A percentile compares a stretch with the other conserved stretches of the same genome.
phyloP scores from a whole-genome alignment of 1,284 basidiomycete genomes.

The Anthracocystis panici-leucophaei region DNA sequence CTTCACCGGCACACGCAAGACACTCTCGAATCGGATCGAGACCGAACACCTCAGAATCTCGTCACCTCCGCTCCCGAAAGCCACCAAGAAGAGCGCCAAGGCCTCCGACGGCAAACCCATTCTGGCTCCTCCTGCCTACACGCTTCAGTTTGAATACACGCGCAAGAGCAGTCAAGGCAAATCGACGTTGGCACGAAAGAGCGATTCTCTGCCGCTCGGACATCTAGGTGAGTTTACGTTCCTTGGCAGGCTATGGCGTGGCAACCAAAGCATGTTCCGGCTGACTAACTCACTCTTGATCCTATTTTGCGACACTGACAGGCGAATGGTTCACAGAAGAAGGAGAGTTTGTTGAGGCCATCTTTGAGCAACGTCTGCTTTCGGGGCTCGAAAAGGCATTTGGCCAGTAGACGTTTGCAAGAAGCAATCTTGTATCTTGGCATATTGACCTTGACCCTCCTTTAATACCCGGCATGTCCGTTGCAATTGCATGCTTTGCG shows the following conservation, averaged over 20 bases:
- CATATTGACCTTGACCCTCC: background rate
- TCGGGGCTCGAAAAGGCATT: slow-evolving; percentile 54
- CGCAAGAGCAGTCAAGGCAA: slow-evolving; percentile 52
- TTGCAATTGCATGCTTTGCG: background rate
- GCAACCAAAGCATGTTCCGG: background rate
- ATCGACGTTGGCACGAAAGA: slow-evolving; percentile 41
- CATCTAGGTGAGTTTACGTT: slow-evolving; percentile 54
- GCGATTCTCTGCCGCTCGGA: slow-evolving; percentile 53
- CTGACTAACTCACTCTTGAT: background rate
- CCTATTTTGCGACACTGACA: slow-evolving; percentile 6
- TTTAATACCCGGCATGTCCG: background rate
- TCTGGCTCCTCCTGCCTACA: slow-evolving; percentile 60
- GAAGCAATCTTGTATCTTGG: background rate
- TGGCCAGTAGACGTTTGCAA: slow-evolving; percentile 24
- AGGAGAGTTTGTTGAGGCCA: slow-evolving; percentile 62
- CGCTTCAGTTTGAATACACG: slow-evolving; percentile 54
- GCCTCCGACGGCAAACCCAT: slow-evolving; percentile 41
- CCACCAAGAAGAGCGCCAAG: slow-evolving; percentile 27
- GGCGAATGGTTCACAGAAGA: slow-evolving; percentile 68
- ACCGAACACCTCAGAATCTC: slow-evolving; percentile 56
- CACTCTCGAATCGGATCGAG: slow-evolving; percentile 52
- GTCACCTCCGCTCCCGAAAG: slow-evolving; percentile 51
- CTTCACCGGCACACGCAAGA: slow-evolving; percentile 61
- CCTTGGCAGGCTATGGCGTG: background rate
- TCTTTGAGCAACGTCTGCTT: slow-evolving; percentile 60